These are phyloP conservation scores for Podochytrium sp. DNA, from an alignment of 192 early-diverging fungal genomes.

Conservation along the genomic window DNA sequence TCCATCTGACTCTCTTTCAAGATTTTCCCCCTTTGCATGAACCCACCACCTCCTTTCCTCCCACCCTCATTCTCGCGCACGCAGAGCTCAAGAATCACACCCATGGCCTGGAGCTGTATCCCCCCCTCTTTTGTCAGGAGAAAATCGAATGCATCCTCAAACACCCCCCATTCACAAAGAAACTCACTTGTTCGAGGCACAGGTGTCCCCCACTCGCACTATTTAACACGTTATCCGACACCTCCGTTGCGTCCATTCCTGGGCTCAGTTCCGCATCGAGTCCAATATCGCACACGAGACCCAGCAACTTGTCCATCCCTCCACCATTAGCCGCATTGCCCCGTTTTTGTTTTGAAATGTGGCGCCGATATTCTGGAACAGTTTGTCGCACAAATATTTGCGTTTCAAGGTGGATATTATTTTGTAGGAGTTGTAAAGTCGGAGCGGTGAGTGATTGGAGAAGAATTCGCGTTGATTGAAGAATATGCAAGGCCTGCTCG, in stretches of 20 bases:
- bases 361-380: background rate
- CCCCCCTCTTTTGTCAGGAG: no score
- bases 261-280: constrained; percentile 26
- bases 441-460: background rate
- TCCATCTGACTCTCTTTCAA: constrained; percentile 54
- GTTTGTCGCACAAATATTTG: background rate
- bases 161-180: no score
- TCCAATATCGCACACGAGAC: constrained; percentile 34
- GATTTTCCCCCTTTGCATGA: constrained; percentile 54
- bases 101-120: no score
- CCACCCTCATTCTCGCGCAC: no score
- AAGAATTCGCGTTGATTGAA: background rate
- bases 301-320: background rate
- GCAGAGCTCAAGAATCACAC: no score
- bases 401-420: background rate
- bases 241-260: constrained; percentile 26
- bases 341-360: background rate
- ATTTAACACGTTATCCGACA: constrained; percentile 33
- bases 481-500: background rate
- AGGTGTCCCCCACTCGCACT: constrained; percentile 57
- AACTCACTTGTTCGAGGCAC: no score
- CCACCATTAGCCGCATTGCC: background rate
- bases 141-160: no score
- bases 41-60: no score
- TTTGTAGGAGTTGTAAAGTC: background rate